A percentile compares a stretch with the other conserved stretches of the same genome.
Conservation (phyloP, 352 stramenopile species). For the Pythium sukuiense region DNA sequence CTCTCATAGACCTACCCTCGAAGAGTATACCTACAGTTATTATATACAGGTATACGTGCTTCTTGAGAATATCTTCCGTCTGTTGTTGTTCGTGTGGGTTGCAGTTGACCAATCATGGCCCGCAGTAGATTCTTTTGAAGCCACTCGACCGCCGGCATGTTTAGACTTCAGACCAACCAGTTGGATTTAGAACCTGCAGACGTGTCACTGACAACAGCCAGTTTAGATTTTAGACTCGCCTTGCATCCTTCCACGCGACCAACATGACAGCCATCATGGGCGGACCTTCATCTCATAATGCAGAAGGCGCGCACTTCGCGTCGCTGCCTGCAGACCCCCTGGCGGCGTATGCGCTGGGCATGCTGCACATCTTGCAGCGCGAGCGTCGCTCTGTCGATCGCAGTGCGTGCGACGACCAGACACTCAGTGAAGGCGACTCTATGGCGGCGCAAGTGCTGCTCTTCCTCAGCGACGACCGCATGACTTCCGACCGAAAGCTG, state of each 20-base stretch:
- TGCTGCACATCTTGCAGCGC: conserved; percentile 32
- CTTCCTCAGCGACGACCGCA: conserved; percentile 12
- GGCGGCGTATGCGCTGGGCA: conserved; percentile 38
- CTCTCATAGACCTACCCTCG: not conserved
- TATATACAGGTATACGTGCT: not conserved
- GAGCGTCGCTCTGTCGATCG: not conserved
- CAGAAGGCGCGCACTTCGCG: conserved; percentile 22
- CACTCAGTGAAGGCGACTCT: conserved; percentile 9
- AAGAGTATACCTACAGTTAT: not conserved
- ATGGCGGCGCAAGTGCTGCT: conserved; percentile 6
- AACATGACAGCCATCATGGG: not conserved
- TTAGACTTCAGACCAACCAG: not conserved
- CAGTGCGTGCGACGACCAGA: conserved; percentile 1
- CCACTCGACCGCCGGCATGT: not conserved
- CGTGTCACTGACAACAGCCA: conserved; percentile 12
- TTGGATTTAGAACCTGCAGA: not conserved
- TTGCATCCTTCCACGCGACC: not conserved
- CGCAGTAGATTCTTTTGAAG: conserved; percentile 21
- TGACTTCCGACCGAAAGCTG: conserved; percentile 8
- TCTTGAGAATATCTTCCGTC: not conserved
- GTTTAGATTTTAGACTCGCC: conserved; percentile 15
- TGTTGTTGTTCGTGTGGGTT: not conserved
- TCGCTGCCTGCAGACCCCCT: conserved; percentile 30
- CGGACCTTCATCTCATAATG: not conserved
- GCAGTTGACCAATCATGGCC: conserved; percentile 10